Base-by-base conservation (phyloP, 2,329 filamentous ascomycete species). In the Xylaria sp. region DNA sequence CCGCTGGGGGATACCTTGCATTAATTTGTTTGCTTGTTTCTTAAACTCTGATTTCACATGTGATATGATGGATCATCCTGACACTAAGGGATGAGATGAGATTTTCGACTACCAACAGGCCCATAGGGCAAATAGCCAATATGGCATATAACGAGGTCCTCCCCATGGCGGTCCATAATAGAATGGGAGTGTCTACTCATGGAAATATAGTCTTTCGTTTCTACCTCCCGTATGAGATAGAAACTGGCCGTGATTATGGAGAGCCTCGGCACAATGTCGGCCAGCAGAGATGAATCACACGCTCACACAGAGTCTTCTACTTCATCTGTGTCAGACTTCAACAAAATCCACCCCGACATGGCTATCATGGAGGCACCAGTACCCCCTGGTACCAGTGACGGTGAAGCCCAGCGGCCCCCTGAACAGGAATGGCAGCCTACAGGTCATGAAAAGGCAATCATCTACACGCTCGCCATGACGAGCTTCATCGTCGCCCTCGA, bases 401-500 rank as follows among this genome's bases (percentile, higher is more conserved):
- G 58, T 23, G 67, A 70, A 43, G 60, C 60, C 11, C 58, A 63
- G 38, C 37, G 17, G 9, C 11, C 46, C 8, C 19, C 23, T 4
- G 63, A 61, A 15, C 53, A 17, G 21, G 59, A 71, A 1, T 72
- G 70, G 70, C 15, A 50, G 17, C 70, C 70, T 2, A 66, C 70
- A 7, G 64, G 14, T 17, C 70, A 72, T 23, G 67, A 71, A 53
- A 70, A 69, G 37, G 68, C 67, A 2, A 67, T 71, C 31, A 70
- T 71, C 3, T 71, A 71, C 43, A 71, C 69, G n/a, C 64, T 71
- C 21, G 65, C 66, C 14, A 33, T 69, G 19, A 60, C 67, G 1
- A 71, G 63, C 31, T 60, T 71, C 28, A 63, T 71, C 45, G 69
- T 71, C 6, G 63, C 70, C 12, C 65, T 71, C 5, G 70, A 71